Conservation (phyloP, 2,329 filamentous ascomycete species). For the Scleromitrula shiraiana region DNA sequence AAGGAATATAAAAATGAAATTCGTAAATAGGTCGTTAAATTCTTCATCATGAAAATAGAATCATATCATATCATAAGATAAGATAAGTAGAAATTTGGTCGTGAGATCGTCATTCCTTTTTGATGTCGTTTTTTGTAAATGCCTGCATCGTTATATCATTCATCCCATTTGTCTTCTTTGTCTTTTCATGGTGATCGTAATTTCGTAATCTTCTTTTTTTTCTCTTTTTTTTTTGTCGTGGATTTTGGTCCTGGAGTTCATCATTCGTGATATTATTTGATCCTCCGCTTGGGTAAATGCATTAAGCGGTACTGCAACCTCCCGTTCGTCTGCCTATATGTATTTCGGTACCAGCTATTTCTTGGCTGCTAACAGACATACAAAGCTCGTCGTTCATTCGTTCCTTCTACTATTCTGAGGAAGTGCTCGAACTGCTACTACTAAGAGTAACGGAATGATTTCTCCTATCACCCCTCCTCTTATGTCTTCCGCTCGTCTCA, state of each 20-base stretch:
- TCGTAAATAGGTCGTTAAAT: background rate
- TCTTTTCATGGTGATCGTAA: background rate
- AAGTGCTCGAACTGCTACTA: constrained; percentile 30
- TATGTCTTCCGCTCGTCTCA: constrained; percentile 28
- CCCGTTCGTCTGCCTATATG: background rate
- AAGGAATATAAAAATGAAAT: background rate
- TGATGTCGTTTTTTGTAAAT: too few relatives aligned
- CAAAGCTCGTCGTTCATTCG: constrained; percentile 18
- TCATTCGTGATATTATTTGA: background rate
- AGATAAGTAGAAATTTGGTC: background rate
- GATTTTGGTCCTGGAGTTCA: background rate
- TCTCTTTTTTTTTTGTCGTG: constrained; percentile 17
- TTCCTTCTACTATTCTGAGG: constrained; percentile 28
- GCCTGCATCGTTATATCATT: too few relatives aligned
- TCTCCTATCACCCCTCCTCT: constrained; percentile 23
- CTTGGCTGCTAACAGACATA: constrained; percentile 21
- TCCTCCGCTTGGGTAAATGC: background rate
- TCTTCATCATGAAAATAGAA: background rate
- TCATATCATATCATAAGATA: background rate
- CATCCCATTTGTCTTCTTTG: too few relatives aligned
- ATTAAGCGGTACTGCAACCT: background rate
- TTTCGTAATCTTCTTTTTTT: constrained; percentile 12
- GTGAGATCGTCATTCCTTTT: constrained; percentile 1
- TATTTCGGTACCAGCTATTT: constrained; percentile 19
- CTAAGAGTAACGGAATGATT: constrained; percentile 29